Base-by-base conservation (phyloP, 768 basidiomycete genomes). In the Paxillus ammoniavirescens region DNA sequence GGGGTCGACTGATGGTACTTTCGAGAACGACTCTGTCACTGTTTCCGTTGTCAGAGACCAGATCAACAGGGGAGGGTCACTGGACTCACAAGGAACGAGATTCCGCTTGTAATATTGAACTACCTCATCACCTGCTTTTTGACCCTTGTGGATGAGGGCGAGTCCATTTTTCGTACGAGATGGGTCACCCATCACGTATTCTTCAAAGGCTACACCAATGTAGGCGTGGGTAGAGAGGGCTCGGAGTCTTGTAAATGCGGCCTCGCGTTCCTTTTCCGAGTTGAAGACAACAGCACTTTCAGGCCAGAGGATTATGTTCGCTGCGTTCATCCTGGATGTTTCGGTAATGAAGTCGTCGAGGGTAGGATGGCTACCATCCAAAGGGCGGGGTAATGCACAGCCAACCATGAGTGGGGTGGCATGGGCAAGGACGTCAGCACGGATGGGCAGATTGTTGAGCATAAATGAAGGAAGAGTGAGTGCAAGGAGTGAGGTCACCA, bases 21-120 rank as follows among this genome's bases (percentile, higher is more conserved):
- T 67, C 0, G 80, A 78, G 60, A 82, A 91, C 0, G 90, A 91
- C 71, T 93, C 91, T 2, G 85, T 87, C 53, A 92, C 91, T 93
- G 55, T 26, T 48, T 47, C 17, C 40, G 2, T 48, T 6, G 31
- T 63, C 40, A 55, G 46, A 36, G 37, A 47, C 38, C 15, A 15
- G 4, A 8, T 31, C 49, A 13, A 48, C 17, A 35, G n/a, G 35
- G 47, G 21, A 41, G 9, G 9, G 13, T 5, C 12, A 15, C 26
- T 15, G 31, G 31, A 77, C 87, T 63, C 65, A 92, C 91, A 73
- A 5, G 91, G 91, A 3, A 93, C 91, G 0, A 93, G 78, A 56
- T 85, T 77, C 7, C 84, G 79, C 61, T 93, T 93, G 68, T 86
- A 87, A 61, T 91, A 93, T 4, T 81, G 72, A 1, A 83, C 56